Conservation (phyloP, 106 monocot species). For the Dioscorea alata region DNA sequence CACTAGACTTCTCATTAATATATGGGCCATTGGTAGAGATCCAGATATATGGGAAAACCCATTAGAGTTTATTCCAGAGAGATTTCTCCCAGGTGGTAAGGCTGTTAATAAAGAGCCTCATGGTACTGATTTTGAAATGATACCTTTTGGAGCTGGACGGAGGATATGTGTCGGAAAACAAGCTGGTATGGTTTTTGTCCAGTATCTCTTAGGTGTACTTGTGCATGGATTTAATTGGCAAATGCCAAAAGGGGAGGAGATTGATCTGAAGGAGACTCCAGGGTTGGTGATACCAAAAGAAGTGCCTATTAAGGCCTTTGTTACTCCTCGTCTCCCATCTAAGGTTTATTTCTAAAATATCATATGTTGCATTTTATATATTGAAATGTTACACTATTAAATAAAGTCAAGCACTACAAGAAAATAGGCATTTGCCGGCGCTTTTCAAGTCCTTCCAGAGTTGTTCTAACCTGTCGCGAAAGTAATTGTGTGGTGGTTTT, state of each 20-base stretch:
- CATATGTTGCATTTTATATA: too few relatives aligned
- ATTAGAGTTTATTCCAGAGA: constrained; percentile 29
- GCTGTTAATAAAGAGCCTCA: neutral
- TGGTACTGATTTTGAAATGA: neutral
- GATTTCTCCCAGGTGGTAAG: constrained; percentile 11
- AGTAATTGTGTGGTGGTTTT: too few relatives aligned
- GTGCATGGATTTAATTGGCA: neutral
- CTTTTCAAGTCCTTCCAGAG: too few relatives aligned
- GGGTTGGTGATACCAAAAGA: neutral
- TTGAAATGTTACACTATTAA: too few relatives aligned
- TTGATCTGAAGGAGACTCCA: neutral
- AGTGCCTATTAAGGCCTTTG: neutral
- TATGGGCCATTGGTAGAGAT: constrained; percentile 35
- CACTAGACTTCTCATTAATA: constrained; percentile 23
- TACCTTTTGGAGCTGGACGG: constrained; percentile 7
- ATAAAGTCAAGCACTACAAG: too few relatives aligned
- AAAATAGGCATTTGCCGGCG: too few relatives aligned
- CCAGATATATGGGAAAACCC: constrained; percentile 31
- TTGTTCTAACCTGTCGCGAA: too few relatives aligned
- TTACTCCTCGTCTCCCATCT: neutral
- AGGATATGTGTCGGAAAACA: neutral
- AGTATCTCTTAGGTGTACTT: neutral
- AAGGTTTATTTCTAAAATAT: too few relatives aligned
- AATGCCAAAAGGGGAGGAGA: neutral
- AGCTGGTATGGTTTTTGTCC: neutral